Conservation (phyloP, 495 filamentous ascomycete genomes). For the Daldinia loculata region DNA sequence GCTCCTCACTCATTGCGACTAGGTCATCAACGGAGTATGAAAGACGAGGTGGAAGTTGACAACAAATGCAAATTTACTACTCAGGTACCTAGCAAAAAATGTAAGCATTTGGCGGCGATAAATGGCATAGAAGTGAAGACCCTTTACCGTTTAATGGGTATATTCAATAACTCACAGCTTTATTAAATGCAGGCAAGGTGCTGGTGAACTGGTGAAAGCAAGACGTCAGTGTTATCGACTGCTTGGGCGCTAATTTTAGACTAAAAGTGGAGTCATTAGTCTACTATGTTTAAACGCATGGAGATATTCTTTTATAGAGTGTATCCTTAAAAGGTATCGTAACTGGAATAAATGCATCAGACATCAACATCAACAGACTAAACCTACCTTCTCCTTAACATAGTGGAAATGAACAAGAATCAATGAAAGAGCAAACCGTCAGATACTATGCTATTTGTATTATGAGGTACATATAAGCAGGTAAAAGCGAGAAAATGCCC, state of each 20-base stretch:
- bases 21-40: conserved; percentile 5
- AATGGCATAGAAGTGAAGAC: not conserved
- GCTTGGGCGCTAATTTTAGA: not conserved
- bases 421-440: not conserved
- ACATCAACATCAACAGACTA: not conserved
- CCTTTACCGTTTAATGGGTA: not conserved
- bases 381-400: not conserved
- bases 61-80: not conserved
- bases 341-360: not conserved
- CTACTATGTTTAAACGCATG: not conserved
- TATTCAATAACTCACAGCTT: not conserved
- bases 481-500: no score
- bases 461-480: no score
- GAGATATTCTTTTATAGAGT: not conserved
- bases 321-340: not conserved
- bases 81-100: not conserved
- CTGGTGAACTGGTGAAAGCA: not conserved
- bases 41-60: not conserved
- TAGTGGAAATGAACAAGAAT: not conserved
- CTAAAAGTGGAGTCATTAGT: not conserved
- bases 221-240: conserved; percentile 1
- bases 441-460: not conserved
- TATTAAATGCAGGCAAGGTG: not conserved
- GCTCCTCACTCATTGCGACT: conserved; percentile 43
- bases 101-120: not conserved